Percentiles rank a stretch among this genome's conserved stretches.
Evolutionary conservation across 352 stramenopile species (phyloP).

Genomic region (Plasmopara halstedii): DNA sequence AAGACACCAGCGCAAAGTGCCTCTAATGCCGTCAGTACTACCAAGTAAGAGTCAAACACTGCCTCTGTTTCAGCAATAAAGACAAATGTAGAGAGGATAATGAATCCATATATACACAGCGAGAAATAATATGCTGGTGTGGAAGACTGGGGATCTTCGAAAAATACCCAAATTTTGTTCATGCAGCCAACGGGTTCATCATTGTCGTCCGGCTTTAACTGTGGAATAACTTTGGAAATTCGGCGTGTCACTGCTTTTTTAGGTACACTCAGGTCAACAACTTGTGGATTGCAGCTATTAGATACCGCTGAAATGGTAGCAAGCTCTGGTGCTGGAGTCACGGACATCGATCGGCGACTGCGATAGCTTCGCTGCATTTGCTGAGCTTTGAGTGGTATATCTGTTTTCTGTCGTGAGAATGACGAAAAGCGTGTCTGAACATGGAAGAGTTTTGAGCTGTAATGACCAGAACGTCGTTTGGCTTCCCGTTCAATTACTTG

Average conservation of each 20-base stretch:
- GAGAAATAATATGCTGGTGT: constrained; percentile 52
- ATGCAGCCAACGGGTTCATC: constrained; percentile 9
- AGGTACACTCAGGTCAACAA: not conserved
- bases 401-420: constrained; percentile 18
- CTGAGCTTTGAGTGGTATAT: not conserved
- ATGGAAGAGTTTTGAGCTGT: constrained; percentile 22
- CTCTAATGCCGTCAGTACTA: constrained; percentile 33
- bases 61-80: constrained; percentile 67
- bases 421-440: constrained; percentile 28
- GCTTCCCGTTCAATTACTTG: constrained; percentile 58
- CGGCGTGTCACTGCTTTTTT: constrained; percentile 5
- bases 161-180: constrained; percentile 36
- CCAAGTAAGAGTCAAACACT: constrained; percentile 25
- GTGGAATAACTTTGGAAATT: constrained; percentile 3
- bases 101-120: constrained; percentile 51
- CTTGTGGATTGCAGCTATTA: not conserved
- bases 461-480: constrained; percentile 31
- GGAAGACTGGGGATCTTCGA: constrained; percentile 70
- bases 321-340: constrained; percentile 23
- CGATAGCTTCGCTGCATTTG: not conserved
- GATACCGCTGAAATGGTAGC: not conserved
- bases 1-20: constrained; percentile 46
- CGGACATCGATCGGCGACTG: constrained; percentile 15
- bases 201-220: constrained; percentile 1
- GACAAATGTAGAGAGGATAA: constrained; percentile 51